These are phyloP conservation scores for Yamadazyma blattariae DNA, from an alignment of 1,139 yeast species.

Conservation along the genomic window DNA sequence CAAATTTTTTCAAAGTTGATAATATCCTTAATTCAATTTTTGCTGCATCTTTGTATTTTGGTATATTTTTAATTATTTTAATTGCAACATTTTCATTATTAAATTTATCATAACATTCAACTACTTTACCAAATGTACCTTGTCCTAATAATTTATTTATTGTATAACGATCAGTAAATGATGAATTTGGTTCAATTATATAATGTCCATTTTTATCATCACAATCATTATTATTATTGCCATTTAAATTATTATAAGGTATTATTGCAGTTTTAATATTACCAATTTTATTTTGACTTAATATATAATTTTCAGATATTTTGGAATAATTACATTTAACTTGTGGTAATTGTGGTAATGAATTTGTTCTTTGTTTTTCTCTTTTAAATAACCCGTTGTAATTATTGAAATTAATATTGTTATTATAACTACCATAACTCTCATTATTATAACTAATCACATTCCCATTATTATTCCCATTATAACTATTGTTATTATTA, in stretches of 20 bases:
- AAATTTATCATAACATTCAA: constrained; percentile 61
- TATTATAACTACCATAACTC: no score
- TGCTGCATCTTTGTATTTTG: constrained; percentile 82
- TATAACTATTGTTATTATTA: no score
- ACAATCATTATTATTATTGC: constrained; percentile 40
- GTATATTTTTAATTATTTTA: constrained; percentile 80
- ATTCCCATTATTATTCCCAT: no score
- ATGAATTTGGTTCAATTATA: constrained; percentile 56
- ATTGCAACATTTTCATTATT: constrained; percentile 75
- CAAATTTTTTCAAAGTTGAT: constrained; percentile 76
- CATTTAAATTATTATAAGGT: constrained; percentile 31
- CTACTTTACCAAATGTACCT: constrained; percentile 97
- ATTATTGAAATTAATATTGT: constrained; percentile 7
- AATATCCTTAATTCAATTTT: constrained; percentile 76
- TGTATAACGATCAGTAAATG: constrained; percentile 65
- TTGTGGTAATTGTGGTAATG: constrained; percentile 69
- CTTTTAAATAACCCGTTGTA: constrained; percentile 18
- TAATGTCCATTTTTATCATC: constrained; percentile 86
- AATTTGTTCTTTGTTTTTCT: constrained; percentile 60
- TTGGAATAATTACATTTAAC: constrained; percentile 43
- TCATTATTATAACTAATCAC: no score
- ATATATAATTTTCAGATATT: constrained; percentile 35
- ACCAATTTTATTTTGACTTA: constrained; percentile 43
- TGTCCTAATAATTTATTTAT: constrained; percentile 79
- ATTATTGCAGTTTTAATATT: constrained; percentile 40